Percentiles rank a stretch among this genome's conserved stretches.
Evolutionary conservation across 768 basidiomycete genomes (phyloP).

Genomic region (Neoboletus brunneissimus): DNA sequence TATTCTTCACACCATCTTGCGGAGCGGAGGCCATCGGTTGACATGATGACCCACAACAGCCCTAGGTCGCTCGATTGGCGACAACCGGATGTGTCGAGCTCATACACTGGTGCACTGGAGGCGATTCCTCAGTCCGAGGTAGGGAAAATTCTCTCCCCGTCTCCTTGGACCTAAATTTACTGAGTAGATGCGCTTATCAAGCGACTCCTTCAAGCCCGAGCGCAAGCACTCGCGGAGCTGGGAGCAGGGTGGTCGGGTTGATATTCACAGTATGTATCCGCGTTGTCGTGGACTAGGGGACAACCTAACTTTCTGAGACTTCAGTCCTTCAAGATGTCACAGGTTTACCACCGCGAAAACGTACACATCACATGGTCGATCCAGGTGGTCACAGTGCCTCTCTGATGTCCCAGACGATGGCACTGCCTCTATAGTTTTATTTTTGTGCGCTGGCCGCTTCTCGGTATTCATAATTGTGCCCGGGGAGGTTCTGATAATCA

Average conservation of each 20-base stretch:
- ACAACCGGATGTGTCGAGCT: constrained; percentile 32
- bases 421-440: constrained; percentile 47
- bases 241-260: constrained; percentile 48
- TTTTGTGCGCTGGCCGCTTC: constrained; percentile 16
- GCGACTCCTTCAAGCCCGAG: constrained; percentile 38
- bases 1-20: constrained; percentile 34
- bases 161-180: constrained; percentile 31
- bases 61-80: constrained; percentile 34
- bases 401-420: constrained; percentile 54
- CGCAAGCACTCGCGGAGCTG: constrained; percentile 64
- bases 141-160: constrained; percentile 12
- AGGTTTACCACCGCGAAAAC: constrained; percentile 55
- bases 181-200: constrained; percentile 37
- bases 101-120: constrained; percentile 29
- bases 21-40: constrained; percentile 31
- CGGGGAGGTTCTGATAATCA: constrained; percentile 16
- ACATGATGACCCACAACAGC: constrained; percentile 36
- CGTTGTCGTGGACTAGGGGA: constrained; percentile 11
- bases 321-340: constrained; percentile 47
- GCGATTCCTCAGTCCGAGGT: constrained; percentile 35
- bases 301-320: constrained; percentile 8
- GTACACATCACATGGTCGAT: constrained; percentile 65
- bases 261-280: constrained; percentile 26
- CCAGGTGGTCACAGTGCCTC: constrained; percentile 48
- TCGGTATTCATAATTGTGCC: constrained; percentile 22